Evolutionary conservation across 495 filamentous ascomycete genomes (phyloP).

Genomic region (Trichoderma asperelloides): DNA sequence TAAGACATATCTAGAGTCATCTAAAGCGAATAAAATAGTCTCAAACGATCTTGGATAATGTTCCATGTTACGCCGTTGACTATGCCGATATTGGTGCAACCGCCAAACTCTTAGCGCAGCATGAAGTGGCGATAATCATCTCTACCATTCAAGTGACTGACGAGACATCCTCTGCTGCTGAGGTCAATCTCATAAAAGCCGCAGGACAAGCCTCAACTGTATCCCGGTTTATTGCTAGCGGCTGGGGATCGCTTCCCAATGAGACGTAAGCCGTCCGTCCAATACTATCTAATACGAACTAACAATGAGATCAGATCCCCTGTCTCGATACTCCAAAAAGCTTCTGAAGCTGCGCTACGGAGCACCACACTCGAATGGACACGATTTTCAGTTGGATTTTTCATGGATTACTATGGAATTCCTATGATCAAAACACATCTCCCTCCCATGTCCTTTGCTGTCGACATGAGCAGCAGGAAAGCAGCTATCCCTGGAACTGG

Average conservation of each 20-base stretch:
- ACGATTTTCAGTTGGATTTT: constrained; percentile 39
- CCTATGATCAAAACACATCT: constrained; percentile 31
- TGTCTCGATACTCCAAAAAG: constrained; percentile 13
- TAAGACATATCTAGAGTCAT: background rate
- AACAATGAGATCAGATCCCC: background rate
- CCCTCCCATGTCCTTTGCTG: constrained; percentile 29
- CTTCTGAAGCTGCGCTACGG: constrained; percentile 7
- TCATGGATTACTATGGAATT: constrained; percentile 48
- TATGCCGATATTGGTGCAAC: background rate
- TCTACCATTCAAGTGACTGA: background rate
- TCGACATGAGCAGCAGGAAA: constrained; percentile 31
- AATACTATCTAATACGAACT: background rate
- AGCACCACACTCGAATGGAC: constrained; percentile 31
- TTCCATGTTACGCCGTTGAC: background rate
- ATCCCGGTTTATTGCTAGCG: background rate
- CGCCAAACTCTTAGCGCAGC: background rate
- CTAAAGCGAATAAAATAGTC: background rate
- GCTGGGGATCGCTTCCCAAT: background rate
- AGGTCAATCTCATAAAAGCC: background rate
- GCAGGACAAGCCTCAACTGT: constrained; percentile 9
- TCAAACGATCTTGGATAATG: background rate
- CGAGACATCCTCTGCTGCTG: background rate
- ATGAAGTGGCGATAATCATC: background rate
- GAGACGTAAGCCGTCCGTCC: background rate
- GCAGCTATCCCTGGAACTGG: constrained; percentile 43